phyloP scores from a whole-genome alignment of 805 yeast genomes.

The Saccharomyces jurei region DNA sequence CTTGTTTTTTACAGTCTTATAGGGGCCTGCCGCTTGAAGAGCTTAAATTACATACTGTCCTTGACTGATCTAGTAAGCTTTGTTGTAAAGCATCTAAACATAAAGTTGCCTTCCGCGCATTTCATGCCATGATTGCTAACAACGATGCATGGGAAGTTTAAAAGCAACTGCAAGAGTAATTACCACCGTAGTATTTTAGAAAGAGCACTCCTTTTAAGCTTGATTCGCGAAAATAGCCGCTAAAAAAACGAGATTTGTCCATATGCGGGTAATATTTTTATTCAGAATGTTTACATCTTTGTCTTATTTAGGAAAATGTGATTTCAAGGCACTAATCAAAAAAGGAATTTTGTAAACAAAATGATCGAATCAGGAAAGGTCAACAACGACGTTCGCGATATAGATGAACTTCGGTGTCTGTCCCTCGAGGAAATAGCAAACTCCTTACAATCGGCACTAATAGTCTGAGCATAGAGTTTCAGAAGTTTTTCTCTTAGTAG shows the following conservation, averaged over 20 bases:
- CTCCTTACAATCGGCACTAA: background rate
- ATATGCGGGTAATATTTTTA: background rate
- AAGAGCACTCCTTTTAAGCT: background rate
- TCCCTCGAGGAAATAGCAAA: background rate
- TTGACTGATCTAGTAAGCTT: background rate
- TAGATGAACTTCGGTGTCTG: background rate
- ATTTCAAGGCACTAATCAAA: background rate
- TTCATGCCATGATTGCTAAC: background rate
- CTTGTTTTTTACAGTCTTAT: background rate
- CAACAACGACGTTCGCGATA: constrained; percentile 2
- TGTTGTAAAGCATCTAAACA: background rate
- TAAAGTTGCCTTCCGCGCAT: background rate
- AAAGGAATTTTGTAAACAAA: background rate
- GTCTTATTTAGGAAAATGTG: background rate
- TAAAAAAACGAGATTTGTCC: background rate
- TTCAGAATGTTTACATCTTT: background rate
- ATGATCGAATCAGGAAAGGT: background rate
- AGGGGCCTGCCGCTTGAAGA: background rate
- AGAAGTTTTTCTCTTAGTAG: background rate
- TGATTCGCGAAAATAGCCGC: background rate
- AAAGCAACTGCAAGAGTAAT: background rate
- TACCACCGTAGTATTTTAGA: background rate
- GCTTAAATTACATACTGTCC: background rate
- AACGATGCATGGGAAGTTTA: background rate
- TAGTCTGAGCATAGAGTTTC: background rate